Evolutionary conservation across 495 filamentous ascomycete genomes (phyloP).

Genomic region (Annulohypoxylon nitens): DNA sequence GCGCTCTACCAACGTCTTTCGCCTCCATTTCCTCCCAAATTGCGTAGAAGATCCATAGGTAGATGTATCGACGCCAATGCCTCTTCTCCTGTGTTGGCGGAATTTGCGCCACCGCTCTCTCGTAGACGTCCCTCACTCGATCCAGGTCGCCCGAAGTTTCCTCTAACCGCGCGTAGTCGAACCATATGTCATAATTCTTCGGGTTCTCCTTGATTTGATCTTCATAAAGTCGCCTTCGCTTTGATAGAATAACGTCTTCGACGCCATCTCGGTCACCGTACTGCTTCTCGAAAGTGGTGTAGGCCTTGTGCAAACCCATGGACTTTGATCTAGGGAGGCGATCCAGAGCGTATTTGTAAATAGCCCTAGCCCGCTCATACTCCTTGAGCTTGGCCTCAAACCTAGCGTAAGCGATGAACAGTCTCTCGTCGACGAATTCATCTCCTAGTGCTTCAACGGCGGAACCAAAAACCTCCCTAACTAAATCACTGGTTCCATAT

Average conservation of each 20-base stretch:
- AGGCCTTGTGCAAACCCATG: constrained; percentile 85
- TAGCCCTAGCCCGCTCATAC: constrained; percentile 92
- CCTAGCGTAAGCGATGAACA: constrained; percentile 92
- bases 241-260: constrained; percentile 95
- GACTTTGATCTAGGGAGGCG: constrained; percentile 90
- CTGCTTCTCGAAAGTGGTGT: constrained; percentile 98
- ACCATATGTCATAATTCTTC: constrained; percentile 96
- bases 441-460: constrained; percentile 93
- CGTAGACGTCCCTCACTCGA: constrained; percentile 90
- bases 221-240: constrained; percentile 92
- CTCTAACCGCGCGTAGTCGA: constrained; percentile 93
- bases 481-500: constrained; percentile 87
- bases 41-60: constrained; percentile 97
- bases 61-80: constrained; percentile 97
- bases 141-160: constrained; percentile 84
- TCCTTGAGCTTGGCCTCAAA: constrained; percentile 96
- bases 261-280: constrained; percentile 94
- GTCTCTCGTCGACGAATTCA: constrained; percentile 94
- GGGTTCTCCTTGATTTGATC: constrained; percentile 92
- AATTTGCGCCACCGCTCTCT: constrained; percentile 94
- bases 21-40: constrained; percentile 91
- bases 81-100: constrained; percentile 97
- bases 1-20: constrained; percentile 81
- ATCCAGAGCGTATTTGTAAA: constrained; percentile 97
- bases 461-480: constrained; percentile 90